Evolutionary conservation across 768 basidiomycete genomes (phyloP).

Genomic region (Suillus weaverae): DNA sequence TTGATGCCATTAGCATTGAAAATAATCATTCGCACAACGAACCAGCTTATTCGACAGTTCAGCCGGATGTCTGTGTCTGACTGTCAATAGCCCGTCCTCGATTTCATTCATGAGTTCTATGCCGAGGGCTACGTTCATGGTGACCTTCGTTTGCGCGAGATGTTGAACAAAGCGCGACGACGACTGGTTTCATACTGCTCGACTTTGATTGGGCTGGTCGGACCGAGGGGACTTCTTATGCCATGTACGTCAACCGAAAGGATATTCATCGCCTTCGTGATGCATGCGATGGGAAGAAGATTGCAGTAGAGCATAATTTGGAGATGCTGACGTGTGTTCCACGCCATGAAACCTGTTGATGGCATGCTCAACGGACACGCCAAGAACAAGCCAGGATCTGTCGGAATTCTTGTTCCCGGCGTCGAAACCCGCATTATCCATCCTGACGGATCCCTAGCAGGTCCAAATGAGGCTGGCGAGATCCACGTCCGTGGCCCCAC

Average conservation of each 20-base stretch:
- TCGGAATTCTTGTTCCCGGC: too few relatives aligned
- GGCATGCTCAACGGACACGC: too few relatives aligned
- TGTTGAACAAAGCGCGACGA: neutral
- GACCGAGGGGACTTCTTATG: neutral
- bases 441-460: too few relatives aligned
- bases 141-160: constrained; percentile 8
- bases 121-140: constrained; percentile 4
- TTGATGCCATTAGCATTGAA: constrained; percentile 2
- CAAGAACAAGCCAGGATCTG: too few relatives aligned
- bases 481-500: too few relatives aligned
- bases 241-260: neutral
- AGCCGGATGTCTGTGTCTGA: neutral
- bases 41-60: neutral
- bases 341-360: too few relatives aligned
- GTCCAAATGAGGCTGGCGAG: too few relatives aligned
- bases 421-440: too few relatives aligned
- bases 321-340: neutral
- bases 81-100: neutral
- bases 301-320: neutral
- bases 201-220: constrained; percentile 3
- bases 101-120: constrained; percentile 2
- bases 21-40: neutral
- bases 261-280: neutral
- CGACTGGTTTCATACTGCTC: constrained; percentile 2
- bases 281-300: neutral